Conservation (phyloP, 108 stramenopile species). For the Bacterosira constricta region DNA sequence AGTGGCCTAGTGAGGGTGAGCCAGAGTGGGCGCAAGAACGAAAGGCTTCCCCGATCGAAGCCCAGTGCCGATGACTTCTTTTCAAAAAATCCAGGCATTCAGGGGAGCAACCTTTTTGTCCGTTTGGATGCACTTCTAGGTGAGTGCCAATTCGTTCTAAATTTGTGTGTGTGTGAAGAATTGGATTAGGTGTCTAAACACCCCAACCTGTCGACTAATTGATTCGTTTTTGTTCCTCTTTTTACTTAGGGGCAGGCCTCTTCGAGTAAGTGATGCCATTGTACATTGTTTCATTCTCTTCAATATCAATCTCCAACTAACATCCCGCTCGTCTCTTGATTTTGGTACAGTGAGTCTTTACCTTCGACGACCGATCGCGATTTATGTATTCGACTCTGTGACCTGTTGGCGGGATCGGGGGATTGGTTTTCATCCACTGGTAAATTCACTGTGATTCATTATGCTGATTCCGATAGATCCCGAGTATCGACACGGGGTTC, state of each 20-base stretch:
- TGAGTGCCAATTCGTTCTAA: too few relatives aligned
- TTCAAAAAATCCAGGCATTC: constrained; percentile 6
- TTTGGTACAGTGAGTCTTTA: background rate
- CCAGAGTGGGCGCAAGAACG: background rate
- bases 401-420: background rate
- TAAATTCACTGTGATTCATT: constrained; percentile 7
- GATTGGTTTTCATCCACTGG: constrained; percentile 9
- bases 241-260: too few relatives aligned
- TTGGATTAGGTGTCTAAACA: too few relatives aligned
- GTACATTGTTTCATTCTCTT: too few relatives aligned
- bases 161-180: too few relatives aligned
- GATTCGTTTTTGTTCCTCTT: too few relatives aligned
- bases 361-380: constrained; percentile 13
- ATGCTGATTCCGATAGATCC: background rate
- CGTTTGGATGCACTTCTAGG: too few relatives aligned
- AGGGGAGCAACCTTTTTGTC: constrained; percentile 13
- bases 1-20: background rate
- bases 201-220: too few relatives aligned
- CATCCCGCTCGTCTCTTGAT: too few relatives aligned
- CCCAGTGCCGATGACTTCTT: constrained; percentile 4
- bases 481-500: constrained; percentile 1
- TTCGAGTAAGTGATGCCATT: too few relatives aligned
- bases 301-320: too few relatives aligned
- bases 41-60: background rate
- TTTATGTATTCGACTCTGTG: constrained; percentile 19